phyloP scores from a whole-genome alignment of 208 protist genomes.

The Trypanosoma rangeli region DNA sequence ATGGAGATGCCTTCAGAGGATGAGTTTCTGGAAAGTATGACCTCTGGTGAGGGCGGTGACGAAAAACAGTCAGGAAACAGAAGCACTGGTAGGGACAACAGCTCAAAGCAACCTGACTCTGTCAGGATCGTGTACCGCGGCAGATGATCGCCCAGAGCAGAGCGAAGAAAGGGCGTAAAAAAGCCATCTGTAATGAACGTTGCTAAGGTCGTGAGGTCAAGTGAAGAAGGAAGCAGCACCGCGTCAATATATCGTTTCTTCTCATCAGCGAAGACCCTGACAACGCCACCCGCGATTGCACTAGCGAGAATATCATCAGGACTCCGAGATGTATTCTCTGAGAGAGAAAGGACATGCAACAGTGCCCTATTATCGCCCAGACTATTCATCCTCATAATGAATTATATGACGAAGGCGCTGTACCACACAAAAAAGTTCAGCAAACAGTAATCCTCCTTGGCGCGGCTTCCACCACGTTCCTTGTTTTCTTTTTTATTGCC shows the following conservation, averaged over 20 bases:
- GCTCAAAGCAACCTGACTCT: constrained; percentile 53
- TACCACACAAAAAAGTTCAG: neutral
- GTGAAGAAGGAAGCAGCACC: constrained; percentile 60
- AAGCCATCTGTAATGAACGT: constrained; percentile 55
- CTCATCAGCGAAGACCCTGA: constrained; percentile 40
- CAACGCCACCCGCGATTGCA: constrained; percentile 63
- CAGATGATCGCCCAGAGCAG: constrained; percentile 32
- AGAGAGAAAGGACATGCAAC: constrained; percentile 61
- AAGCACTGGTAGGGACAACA: constrained; percentile 53
- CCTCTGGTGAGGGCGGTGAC: constrained; percentile 15
- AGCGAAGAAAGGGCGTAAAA: constrained; percentile 54
- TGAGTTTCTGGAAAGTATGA: neutral
- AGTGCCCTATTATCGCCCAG: constrained; percentile 63
- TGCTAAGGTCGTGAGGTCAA: constrained; percentile 44
- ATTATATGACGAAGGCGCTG: neutral
- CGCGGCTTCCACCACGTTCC: neutral
- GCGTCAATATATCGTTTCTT: constrained; percentile 18
- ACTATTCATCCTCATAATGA: constrained; percentile 13
- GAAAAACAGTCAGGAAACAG: constrained; percentile 80
- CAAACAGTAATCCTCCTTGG: neutral
- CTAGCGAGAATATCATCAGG: constrained; percentile 53
- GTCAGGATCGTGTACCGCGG: constrained; percentile 19
- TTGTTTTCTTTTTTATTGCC: neutral
- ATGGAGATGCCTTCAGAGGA: neutral
- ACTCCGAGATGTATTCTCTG: constrained; percentile 32